Conservation (phyloP, 495 filamentous ascomycete genomes). For the Penicillium soppii region DNA sequence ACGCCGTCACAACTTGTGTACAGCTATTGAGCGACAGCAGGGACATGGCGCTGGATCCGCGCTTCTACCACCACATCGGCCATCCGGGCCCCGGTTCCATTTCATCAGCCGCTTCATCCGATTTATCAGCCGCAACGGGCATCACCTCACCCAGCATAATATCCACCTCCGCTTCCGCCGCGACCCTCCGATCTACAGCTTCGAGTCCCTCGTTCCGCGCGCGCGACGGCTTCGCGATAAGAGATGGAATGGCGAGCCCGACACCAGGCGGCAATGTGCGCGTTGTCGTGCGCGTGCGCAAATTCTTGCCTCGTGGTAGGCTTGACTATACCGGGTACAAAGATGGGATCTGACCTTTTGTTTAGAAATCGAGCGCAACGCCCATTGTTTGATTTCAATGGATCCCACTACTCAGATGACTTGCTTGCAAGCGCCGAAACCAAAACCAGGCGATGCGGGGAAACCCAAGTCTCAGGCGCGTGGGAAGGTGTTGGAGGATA, state of each 20-base stretch:
- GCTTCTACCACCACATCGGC: constrained; percentile 52
- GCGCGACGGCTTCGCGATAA: constrained; percentile 60
- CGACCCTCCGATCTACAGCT: constrained; percentile 45
- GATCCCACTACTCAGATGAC: constrained; percentile 81
- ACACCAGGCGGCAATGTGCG: constrained; percentile 78
- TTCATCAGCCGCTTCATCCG: constrained; percentile 60
- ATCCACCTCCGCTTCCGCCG: constrained; percentile 63
- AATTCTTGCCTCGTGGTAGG: constrained; percentile 84
- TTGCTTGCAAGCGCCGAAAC: constrained; percentile 62
- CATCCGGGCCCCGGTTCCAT: constrained; percentile 42
- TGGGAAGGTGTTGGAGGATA: constrained; percentile 76
- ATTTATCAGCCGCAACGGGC: constrained; percentile 51
- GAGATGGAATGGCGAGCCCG: constrained; percentile 35
- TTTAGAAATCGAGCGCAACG: constrained; percentile 74
- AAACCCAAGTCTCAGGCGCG: constrained; percentile 68
- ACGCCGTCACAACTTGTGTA: constrained; percentile 42
- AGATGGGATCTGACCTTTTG: constrained; percentile 2
- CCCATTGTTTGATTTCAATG: constrained; percentile 87
- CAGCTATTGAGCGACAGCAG: constrained; percentile 49
- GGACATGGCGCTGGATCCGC: constrained; percentile 59
- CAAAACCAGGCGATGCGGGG: constrained; percentile 59
- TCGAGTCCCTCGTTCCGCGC: constrained; percentile 69
- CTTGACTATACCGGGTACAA: background rate
- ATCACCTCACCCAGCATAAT: constrained; percentile 48
- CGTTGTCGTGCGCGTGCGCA: constrained; percentile 90